Evolutionary conservation across 2,329 filamentous ascomycete species (phyloP).

Genomic region (Neonectria neomacrospora): DNA sequence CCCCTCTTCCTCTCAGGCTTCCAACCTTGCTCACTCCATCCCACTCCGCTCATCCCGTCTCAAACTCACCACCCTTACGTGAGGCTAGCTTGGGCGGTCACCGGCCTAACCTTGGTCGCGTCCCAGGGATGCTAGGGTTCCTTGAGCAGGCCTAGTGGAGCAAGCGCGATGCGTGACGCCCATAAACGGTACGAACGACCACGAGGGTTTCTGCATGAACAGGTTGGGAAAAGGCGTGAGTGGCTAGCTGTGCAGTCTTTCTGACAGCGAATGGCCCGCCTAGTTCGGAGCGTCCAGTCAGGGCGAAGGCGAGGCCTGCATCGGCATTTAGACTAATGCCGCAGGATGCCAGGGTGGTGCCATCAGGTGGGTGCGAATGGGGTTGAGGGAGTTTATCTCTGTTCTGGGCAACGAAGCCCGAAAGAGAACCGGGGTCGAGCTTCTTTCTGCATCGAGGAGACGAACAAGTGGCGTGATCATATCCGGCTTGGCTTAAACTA

Average conservation of each 20-base stretch:
- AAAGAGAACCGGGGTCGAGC: not conserved
- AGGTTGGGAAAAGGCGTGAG: slow-evolving; percentile 9
- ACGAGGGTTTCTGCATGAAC: slow-evolving; percentile 16
- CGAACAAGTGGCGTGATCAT: not conserved
- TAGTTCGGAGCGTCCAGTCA: slow-evolving; percentile 11
- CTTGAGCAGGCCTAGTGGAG: not conserved
- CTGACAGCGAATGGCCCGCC: slow-evolving; percentile 1
- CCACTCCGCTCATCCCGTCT: not conserved
- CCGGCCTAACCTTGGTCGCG: not conserved
- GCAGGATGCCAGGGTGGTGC: slow-evolving; percentile 14
- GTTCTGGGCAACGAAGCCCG: not conserved
- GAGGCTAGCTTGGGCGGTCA: slow-evolving; percentile 1
- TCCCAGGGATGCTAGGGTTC: not conserved
- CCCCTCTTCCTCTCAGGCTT: not conserved
- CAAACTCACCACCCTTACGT: not conserved
- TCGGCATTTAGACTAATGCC: slow-evolving; percentile 13
- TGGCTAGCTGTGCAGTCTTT: not conserved
- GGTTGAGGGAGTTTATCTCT: not conserved
- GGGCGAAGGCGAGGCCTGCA: slow-evolving; percentile 3
- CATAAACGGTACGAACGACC: not conserved
- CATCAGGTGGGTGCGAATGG: not conserved
- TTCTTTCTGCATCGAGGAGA: not conserved
- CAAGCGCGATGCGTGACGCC: not conserved
- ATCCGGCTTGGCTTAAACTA: not conserved
- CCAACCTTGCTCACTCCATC: not conserved